Conservation (phyloP, 495 filamentous ascomycete species). For the Acidomyces sp. region DNA sequence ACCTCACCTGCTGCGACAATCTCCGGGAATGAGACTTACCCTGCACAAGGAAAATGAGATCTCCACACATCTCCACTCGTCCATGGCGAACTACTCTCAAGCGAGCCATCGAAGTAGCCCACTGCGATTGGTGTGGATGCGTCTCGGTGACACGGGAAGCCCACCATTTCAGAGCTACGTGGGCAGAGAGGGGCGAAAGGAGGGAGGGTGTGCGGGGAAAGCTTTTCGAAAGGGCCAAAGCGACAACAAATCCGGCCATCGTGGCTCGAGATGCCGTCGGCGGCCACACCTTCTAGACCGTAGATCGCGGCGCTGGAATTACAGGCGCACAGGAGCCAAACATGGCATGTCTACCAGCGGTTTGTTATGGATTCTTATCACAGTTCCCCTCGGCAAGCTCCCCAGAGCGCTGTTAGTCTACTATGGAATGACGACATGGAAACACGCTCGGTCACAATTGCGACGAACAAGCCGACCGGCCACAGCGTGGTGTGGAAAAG, state of each 20-base stretch:
- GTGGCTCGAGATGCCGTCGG: neutral
- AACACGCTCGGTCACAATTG: no score
- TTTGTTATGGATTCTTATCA: no score
- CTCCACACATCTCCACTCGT: slow-evolving; percentile 16
- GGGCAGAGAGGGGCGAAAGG: slow-evolving; percentile 5
- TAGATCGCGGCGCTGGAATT: no score
- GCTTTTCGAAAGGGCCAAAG: neutral
- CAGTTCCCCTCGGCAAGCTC: no score
- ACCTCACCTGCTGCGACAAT: no score
- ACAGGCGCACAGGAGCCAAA: no score
- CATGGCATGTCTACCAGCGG: no score
- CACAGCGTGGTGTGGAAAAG: no score
- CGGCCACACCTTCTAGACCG: neutral
- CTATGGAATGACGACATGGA: no score
- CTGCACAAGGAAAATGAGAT: slow-evolving; percentile 9
- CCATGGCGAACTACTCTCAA: slow-evolving; percentile 1
- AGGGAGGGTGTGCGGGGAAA: slow-evolving; percentile 1
- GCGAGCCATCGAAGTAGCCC: neutral
- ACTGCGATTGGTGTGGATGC: slow-evolving; percentile 6
- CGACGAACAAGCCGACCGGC: no score
- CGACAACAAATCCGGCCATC: neutral
- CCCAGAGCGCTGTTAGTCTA: no score
- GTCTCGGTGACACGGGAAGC: slow-evolving; percentile 10
- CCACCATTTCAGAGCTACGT: neutral
- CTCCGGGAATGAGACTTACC: no score